A percentile compares a stretch with the other conserved stretches of the same genome.
Conservation (phyloP, 176 grass and related monocot species). For the Poa pratensis region DNA sequence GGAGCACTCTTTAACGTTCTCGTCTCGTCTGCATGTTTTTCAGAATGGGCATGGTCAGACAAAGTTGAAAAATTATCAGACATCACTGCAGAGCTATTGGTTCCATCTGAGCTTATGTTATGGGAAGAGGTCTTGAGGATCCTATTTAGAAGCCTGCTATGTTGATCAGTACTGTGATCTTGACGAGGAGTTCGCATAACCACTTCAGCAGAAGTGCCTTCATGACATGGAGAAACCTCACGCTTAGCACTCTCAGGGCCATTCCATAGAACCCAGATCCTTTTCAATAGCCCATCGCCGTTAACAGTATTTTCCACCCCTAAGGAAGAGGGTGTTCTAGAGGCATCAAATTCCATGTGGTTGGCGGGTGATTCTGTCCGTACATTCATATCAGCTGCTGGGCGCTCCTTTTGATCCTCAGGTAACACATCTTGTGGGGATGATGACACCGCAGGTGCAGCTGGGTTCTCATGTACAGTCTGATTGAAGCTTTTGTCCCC, state of each 20-base stretch:
- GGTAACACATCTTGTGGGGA: slow-evolving; percentile 45
- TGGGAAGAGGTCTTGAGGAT: slow-evolving; percentile 18
- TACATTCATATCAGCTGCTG: slow-evolving; percentile 35
- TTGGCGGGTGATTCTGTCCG: slow-evolving; percentile 35
- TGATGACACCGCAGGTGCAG: slow-evolving; percentile 42
- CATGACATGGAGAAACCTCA: slow-evolving; percentile 45
- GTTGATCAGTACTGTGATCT: slow-evolving; percentile 24
- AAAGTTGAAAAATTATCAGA: slow-evolving; percentile 36
- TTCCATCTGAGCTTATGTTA: slow-evolving; percentile 26
- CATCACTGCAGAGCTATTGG: slow-evolving; percentile 10
- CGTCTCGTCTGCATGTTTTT: slow-evolving; percentile 29
- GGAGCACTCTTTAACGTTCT: slow-evolving; percentile 19
- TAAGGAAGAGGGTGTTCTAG: slow-evolving; percentile 45
- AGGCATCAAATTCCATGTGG: slow-evolving; percentile 44
- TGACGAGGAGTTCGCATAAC: slow-evolving; percentile 37
- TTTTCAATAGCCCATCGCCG: slow-evolving; percentile 52
- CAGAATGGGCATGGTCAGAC: slow-evolving; percentile 37
- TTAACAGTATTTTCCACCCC: slow-evolving; percentile 32
- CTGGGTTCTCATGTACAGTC: slow-evolving; percentile 22
- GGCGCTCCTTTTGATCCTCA: slow-evolving; percentile 36
- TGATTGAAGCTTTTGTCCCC: slow-evolving; percentile 29
- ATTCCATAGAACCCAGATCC: slow-evolving; percentile 53
- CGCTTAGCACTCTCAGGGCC: slow-evolving; percentile 36
- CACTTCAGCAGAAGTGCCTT: slow-evolving; percentile 42
- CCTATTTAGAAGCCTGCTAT: slow-evolving; percentile 35